phyloP scores from a whole-genome alignment of 2,329 filamentous ascomycete genomes.

The Colletotrichum scovillei region DNA sequence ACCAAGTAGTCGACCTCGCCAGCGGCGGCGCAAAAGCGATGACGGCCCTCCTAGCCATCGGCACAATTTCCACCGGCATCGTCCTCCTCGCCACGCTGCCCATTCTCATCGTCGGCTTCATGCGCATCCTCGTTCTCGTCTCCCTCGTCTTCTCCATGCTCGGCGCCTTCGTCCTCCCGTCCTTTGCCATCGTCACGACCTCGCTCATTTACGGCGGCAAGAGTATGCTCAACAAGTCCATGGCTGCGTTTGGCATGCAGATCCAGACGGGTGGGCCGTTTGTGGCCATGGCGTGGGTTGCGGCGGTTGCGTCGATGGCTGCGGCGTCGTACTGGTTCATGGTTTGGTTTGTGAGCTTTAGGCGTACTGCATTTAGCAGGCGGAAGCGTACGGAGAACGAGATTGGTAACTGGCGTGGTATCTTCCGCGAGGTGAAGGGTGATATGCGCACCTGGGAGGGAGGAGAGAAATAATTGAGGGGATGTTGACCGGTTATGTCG shows the following conservation, averaged over 20 bases:
- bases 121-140: slow-evolving; percentile 28
- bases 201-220: slow-evolving; percentile 32
- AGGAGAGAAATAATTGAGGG: slow-evolving; percentile 11
- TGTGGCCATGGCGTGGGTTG: slow-evolving; percentile 38
- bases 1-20: slow-evolving; percentile 34
- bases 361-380: slow-evolving; percentile 37
- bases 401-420: slow-evolving; percentile 40
- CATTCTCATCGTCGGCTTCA: slow-evolving; percentile 32
- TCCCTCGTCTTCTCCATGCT: slow-evolving; percentile 32
- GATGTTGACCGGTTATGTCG: neutral
- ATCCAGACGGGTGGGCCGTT: slow-evolving; percentile 32
- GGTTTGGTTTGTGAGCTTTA: slow-evolving; percentile 41
- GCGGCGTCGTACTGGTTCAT: slow-evolving; percentile 37
- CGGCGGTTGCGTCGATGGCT: slow-evolving; percentile 26
- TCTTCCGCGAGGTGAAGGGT: slow-evolving; percentile 37
- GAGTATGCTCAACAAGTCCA: slow-evolving; percentile 14
- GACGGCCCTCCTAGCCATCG: slow-evolving; percentile 38
- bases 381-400: slow-evolving; percentile 34
- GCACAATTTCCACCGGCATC: slow-evolving; percentile 28
- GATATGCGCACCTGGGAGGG: slow-evolving; percentile 36
- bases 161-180: slow-evolving; percentile 16
- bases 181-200: slow-evolving; percentile 35
- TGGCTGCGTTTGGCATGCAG: slow-evolving; percentile 33
- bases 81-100: slow-evolving; percentile 35
- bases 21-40: slow-evolving; percentile 34